Percentiles rank a stretch among this genome's conserved stretches.
Conservation (phyloP, 331 rosid species). For the Malus hybrid region DNA sequence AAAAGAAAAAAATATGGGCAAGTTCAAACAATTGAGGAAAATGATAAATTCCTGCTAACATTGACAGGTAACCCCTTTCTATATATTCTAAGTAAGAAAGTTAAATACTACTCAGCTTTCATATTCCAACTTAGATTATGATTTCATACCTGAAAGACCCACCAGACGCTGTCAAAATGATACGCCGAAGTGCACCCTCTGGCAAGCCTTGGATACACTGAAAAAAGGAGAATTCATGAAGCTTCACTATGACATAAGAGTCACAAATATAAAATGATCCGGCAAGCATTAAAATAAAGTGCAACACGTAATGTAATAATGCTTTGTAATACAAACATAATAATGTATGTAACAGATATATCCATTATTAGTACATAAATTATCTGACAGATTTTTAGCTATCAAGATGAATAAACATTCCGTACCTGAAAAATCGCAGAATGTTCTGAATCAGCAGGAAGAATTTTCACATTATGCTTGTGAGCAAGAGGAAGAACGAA, state of each 20-base stretch:
- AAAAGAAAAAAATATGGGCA: background rate
- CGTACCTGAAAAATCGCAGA: slow-evolving; percentile 93
- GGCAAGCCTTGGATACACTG: slow-evolving; percentile 95
- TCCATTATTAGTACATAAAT: background rate
- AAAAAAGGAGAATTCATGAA: slow-evolving; percentile 18
- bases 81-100: background rate
- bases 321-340: background rate
- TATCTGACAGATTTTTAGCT: background rate
- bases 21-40: background rate
- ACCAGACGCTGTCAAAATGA: slow-evolving; percentile 92
- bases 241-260: slow-evolving; percentile 4
- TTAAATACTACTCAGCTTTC: background rate
- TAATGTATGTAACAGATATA: background rate
- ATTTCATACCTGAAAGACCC: slow-evolving; percentile 79
- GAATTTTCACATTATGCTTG: slow-evolving; percentile 79
- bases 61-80: background rate
- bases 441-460: slow-evolving; percentile 98
- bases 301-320: background rate
- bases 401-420: background rate
- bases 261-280: background rate
- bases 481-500: slow-evolving; percentile 92
- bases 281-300: background rate
- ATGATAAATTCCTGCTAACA: background rate
- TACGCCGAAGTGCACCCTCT: slow-evolving; percentile 68
- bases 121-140: slow-evolving; percentile 9